Base-by-base conservation (phyloP, 2,329 filamentous ascomycete genomes). In the Gyromitra esculenta region DNA sequence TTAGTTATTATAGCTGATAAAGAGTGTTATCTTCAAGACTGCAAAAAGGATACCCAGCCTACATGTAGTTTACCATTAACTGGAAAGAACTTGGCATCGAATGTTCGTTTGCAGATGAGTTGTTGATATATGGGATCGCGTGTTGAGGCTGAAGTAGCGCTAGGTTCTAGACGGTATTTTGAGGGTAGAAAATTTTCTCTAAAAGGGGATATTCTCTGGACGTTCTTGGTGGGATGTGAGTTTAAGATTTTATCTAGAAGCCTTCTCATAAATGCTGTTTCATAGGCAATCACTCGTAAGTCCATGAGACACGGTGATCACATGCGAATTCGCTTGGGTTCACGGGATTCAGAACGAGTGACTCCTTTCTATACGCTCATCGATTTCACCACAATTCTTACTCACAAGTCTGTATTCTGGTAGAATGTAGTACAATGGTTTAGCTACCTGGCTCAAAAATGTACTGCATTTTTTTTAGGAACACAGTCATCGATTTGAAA, bases 51-150 rank as follows among this genome's bases (percentile, higher is more conserved):
- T 13, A 52, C 63, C n/a, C 68, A 68, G 45, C 18, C 68, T 2
- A 21, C 18, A 21, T 21, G 18, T 21, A 31, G 25, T 74, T 74
- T 50, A 39, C 62, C 31, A 56, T 54, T 7, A 73, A 54, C n/a
- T 35, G 54, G 1, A 73, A 48, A 60, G 63, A 75, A 64, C 6
- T 5, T 6, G 72, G 71, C 37, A 75, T 75, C 9, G 57, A 75
- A 25, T 18, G 66, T n/a, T 37, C 59, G 21, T 75, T 75, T 50
- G 2, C 21, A n/a, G 65, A 37, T 48, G 37, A n/a, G 57, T 45
- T n/a, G 41, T 13, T n/a, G 21, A 9, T 2, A 71, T 75, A 70
- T 75, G 25, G 48, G 71, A 18, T 35, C 25, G 45, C 62, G 69
- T 63, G n/a, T 75, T 9, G 52, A 66, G 50, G 60, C 37, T 7